A percentile compares a stretch with the other conserved stretches of the same genome.
These are phyloP conservation scores for Cercophora sp. DNA, from an alignment of 495 filamentous ascomycete genomes.

Conservation along the genomic window DNA sequence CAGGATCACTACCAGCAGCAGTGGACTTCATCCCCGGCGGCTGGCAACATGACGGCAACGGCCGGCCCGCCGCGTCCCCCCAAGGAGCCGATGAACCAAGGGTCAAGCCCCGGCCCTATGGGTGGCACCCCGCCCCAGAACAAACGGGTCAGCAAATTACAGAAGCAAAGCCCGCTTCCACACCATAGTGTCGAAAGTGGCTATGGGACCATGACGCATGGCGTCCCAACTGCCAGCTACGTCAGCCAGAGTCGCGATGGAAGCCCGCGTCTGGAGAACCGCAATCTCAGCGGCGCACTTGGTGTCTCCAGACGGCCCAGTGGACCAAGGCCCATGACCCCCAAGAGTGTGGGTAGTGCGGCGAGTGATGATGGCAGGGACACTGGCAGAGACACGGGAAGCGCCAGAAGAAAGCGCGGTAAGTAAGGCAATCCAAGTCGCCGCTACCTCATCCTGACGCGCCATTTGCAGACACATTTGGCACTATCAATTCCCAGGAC, in stretches of 20 bases:
- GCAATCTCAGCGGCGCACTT: conserved; percentile 42
- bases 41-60: conserved; percentile 20
- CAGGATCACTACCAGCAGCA: conserved; percentile 38
- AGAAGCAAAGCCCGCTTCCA: conserved; percentile 40
- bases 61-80: conserved; percentile 46
- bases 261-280: conserved; percentile 43
- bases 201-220: conserved; percentile 45
- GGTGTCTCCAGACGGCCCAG: conserved; percentile 43
- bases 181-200: conserved; percentile 48
- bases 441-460: background rate
- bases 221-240: conserved; percentile 33
- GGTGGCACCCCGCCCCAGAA: conserved; percentile 30
- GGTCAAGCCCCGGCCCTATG: conserved; percentile 14
- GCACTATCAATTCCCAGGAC: conserved; percentile 46
- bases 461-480: conserved; percentile 47
- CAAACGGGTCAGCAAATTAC: conserved; percentile 39
- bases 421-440: conserved; percentile 14
- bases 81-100: conserved; percentile 45
- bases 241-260: conserved; percentile 32
- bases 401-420: conserved; percentile 52
- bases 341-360: conserved; percentile 32
- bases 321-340: conserved; percentile 51
- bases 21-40: conserved; percentile 38
- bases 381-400: conserved; percentile 35
- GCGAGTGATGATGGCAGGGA: conserved; percentile 23